phyloP scores from a whole-genome alignment of 352 stramenopile genomes.

The Globisporangium viniferum region DNA sequence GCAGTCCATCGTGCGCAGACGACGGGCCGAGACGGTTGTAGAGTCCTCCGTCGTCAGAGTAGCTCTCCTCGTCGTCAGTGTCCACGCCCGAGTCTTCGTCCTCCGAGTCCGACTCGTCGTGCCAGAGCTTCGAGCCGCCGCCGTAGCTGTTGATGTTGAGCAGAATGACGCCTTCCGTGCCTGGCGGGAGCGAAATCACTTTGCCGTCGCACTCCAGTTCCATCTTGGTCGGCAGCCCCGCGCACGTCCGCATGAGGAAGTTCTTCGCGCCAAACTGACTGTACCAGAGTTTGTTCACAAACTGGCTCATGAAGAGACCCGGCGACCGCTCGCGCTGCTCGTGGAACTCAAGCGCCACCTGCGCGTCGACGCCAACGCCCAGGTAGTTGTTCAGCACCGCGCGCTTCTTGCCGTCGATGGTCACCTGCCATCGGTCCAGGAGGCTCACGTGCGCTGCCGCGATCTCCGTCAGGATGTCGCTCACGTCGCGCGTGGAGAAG shows the following conservation, averaged over 20 bases:
- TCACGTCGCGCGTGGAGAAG: constrained; percentile 75
- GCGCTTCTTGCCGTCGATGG: constrained; percentile 67
- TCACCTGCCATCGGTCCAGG: constrained; percentile 71
- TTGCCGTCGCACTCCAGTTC: constrained; percentile 80
- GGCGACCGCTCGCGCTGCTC: constrained; percentile 85
- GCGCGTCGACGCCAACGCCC: constrained; percentile 87
- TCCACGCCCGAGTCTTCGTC: constrained; percentile 38
- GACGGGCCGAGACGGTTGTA: constrained; percentile 41
- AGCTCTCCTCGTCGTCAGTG: constrained; percentile 28
- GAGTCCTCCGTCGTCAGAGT: constrained; percentile 27
- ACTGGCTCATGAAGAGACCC: constrained; percentile 84
- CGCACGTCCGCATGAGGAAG: constrained; percentile 82
- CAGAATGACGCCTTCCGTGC: constrained; percentile 83
- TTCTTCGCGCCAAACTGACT: constrained; percentile 85
- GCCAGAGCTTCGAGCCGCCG: constrained; percentile 85
- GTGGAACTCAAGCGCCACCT: constrained; percentile 90
- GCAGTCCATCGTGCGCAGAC: constrained; percentile 86
- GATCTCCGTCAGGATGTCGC: constrained; percentile 62
- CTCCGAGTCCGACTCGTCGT: constrained; percentile 70
- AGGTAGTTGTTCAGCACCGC: constrained; percentile 81
- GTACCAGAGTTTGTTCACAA: constrained; percentile 93
- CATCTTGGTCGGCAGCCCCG: constrained; percentile 71
- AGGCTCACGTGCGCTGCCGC: constrained; percentile 73
- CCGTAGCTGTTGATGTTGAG: constrained; percentile 89
- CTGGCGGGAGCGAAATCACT: constrained; percentile 57